Evolutionary conservation across 1,284 basidiomycete genomes (phyloP), one percentile per base, ranked within the genome.

Genomic region (Takashimella koratensis): DNA sequence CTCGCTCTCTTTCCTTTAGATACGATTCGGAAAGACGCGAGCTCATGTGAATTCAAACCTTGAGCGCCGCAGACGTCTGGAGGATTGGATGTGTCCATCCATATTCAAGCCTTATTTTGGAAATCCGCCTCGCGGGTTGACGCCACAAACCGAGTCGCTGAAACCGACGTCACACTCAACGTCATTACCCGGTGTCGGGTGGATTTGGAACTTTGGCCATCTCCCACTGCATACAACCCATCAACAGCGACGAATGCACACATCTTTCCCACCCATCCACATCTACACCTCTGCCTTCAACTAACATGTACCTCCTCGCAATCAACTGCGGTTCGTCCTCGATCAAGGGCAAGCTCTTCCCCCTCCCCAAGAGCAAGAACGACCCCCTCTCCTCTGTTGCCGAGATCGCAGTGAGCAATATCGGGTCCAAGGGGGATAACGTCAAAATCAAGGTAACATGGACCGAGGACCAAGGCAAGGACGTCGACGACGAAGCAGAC

Each of bases 241-340:
- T 22, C 48, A 8, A 21, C 12, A 13, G 27, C 26, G 12, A 26
- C 45, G 21, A 22, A 30, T 26, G 45, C 45, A 19, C 45, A 26
- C 16, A 20, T n/a, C 20, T 22, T 36, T 11, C 27, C 26, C 6
- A 10, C 26, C n/a, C 20, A 13, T 11, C 26, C 30, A 22, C 27
- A 26, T 36, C 45, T 36, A 5, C 45, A 26, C n/a, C 45, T 36
- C 10, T 47, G 45, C 27, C 11, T 36, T 4, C 45, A 47, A 22
- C 19, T 30, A n/a, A n/a, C n/a, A n/a, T n/a, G 47, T 70, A 71
- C 59, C 66, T 75, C 45, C 68, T 76, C 26, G 69, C 76, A 13
- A 71, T 77, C 65, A 77, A 77, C 61, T 77, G 76, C 58, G 76
- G 76, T 44, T 74, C 73, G 3, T 76, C 74, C 4, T 75, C 73